Percentiles rank a stretch among this genome's conserved stretches.
These are phyloP conservation scores for Talaromyces marneffei DNA, from an alignment of 2,329 filamentous ascomycete species.

Conservation along the genomic window DNA sequence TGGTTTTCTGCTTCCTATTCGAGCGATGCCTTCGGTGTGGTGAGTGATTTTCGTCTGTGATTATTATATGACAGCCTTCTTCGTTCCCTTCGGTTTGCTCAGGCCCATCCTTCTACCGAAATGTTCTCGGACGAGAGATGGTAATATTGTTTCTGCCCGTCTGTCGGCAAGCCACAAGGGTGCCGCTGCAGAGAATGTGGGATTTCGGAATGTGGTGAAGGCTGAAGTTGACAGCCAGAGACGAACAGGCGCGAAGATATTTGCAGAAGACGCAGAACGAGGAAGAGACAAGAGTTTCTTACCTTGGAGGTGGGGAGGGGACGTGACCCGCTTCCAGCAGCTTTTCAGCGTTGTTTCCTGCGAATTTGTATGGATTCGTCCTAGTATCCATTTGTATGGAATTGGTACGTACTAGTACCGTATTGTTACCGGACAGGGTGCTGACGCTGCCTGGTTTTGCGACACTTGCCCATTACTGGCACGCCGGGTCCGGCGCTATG, in stretches of 20 bases:
- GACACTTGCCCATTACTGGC: neutral
- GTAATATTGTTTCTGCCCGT: neutral
- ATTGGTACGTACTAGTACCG: neutral
- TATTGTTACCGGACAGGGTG: neutral
- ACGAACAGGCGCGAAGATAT: neutral
- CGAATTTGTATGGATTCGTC: neutral
- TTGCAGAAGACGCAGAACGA: neutral
- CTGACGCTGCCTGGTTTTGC: neutral
- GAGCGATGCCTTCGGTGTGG: neutral
- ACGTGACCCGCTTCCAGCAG: constrained; percentile 5
- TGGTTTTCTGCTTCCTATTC: neutral
- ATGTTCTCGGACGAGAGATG: neutral
- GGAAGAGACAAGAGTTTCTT: constrained; percentile 4
- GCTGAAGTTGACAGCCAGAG: neutral
- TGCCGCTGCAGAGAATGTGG: neutral
- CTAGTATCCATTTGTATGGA: neutral
- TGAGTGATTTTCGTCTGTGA: neutral
- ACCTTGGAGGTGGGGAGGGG: constrained; percentile 12
- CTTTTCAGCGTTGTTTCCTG: neutral
- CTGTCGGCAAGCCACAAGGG: neutral
- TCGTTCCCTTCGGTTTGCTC: neutral
- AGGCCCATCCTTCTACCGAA: neutral
- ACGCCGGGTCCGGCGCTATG: constrained; percentile 8
- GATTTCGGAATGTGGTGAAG: neutral
- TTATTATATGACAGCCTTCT: neutral